Percentiles rank a stretch among this genome's conserved stretches.
These are phyloP conservation scores for Usnea hakonensis DNA, from an alignment of 495 filamentous ascomycete genomes.

Conservation along the genomic window DNA sequence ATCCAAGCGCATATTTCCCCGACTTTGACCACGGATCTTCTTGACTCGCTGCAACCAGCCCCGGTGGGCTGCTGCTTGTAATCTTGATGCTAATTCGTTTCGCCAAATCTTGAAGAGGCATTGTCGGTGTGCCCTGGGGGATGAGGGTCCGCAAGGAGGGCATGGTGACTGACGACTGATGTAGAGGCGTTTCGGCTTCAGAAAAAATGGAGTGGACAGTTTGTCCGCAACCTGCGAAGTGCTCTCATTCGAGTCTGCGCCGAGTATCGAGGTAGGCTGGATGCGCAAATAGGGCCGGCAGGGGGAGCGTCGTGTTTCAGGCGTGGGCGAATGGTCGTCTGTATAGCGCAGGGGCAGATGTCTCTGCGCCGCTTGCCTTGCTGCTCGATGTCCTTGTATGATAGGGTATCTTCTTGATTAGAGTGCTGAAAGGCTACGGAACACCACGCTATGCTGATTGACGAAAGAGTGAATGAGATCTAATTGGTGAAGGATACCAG, in stretches of 20 bases:
- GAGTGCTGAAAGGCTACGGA: not conserved
- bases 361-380: not conserved
- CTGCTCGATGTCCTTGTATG: constrained; percentile 1
- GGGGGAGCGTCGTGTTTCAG: not conserved
- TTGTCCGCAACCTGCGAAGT: not conserved
- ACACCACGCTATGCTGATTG: constrained; percentile 15
- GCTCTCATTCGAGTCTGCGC: constrained; percentile 9
- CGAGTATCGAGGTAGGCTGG: not conserved
- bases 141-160: constrained; percentile 20
- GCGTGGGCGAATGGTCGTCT: not conserved
- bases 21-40: constrained; percentile 71
- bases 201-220: not conserved
- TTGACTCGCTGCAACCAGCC: constrained; percentile 62
- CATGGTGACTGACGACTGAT: constrained; percentile 19
- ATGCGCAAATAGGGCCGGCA: not conserved
- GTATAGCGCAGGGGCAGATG: constrained; percentile 1
- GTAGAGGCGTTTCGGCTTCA: not conserved
- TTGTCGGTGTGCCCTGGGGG: constrained; percentile 18
- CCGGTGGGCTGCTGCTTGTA: constrained; percentile 59
- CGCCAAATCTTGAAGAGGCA: constrained; percentile 33
- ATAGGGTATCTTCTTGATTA: constrained; percentile 5
- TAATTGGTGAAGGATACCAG: constrained; percentile 14
- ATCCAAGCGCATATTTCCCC: constrained; percentile 82
- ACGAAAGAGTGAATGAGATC: not conserved
- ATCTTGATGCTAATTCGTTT: constrained; percentile 70